phyloP scores from a whole-genome alignment of 768 basidiomycete species.

The Trametes villosa region DNA sequence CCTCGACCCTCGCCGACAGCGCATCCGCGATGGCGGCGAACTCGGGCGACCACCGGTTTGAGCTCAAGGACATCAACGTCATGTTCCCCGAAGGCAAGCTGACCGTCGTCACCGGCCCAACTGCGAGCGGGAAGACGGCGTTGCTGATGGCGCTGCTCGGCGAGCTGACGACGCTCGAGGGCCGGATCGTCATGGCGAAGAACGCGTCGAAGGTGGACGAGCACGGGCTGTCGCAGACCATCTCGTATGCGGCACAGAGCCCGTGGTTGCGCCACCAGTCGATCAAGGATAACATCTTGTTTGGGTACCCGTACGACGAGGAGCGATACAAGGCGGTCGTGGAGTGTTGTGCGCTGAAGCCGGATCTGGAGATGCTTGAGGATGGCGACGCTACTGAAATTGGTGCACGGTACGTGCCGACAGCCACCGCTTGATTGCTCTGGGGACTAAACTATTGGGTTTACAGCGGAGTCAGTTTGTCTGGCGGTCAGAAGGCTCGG shows the following conservation, averaged over 20 bases:
- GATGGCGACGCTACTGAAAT: slow-evolving; percentile 89
- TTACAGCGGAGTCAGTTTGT: slow-evolving; percentile 69
- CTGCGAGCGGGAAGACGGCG: slow-evolving; percentile 84
- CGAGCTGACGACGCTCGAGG: slow-evolving; percentile 65
- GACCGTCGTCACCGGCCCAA: slow-evolving; percentile 76
- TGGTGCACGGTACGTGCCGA: slow-evolving; percentile 57
- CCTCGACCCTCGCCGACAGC: slow-evolving; percentile 22
- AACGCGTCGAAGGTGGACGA: slow-evolving; percentile 60
- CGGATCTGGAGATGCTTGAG: slow-evolving; percentile 84
- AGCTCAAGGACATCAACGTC: slow-evolving; percentile 67
- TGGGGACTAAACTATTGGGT: background rate
- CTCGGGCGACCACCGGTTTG: slow-evolving; percentile 56
- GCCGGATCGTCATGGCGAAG: slow-evolving; percentile 69
- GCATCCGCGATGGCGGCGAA: slow-evolving; percentile 29
- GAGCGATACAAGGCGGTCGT: slow-evolving; percentile 76
- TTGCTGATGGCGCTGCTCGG: slow-evolving; percentile 74
- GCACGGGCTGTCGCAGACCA: slow-evolving; percentile 57
- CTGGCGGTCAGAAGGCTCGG: slow-evolving; percentile 85
- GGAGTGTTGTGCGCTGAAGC: slow-evolving; percentile 81
- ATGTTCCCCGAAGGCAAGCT: slow-evolving; percentile 74
- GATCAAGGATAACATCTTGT: slow-evolving; percentile 66
- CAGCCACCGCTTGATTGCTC: background rate
- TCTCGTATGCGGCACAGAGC: slow-evolving; percentile 54
- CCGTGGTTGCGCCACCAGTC: slow-evolving; percentile 51
- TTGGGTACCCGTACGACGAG: slow-evolving; percentile 59